Percentiles rank a stretch among this genome's conserved stretches.
Conservation (phyloP, 176 grass and related monocot genomes). For the Coix lacrymajobi region DNA sequence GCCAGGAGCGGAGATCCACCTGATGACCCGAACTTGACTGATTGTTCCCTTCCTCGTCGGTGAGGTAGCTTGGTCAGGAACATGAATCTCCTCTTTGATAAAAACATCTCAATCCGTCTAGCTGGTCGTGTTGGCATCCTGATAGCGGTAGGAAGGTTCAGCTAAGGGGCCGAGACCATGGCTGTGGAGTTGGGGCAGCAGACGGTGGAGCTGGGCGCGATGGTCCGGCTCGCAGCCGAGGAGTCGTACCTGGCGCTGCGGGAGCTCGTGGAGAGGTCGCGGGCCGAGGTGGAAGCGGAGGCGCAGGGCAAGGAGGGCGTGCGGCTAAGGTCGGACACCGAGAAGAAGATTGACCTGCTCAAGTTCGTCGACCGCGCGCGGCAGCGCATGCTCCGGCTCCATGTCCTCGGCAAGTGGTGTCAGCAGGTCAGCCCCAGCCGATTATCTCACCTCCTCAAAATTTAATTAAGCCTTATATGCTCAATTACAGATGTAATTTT, state of each 20-base stretch:
- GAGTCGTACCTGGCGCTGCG: constrained; percentile 90
- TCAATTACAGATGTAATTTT: background rate
- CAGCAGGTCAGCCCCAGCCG: constrained; percentile 51
- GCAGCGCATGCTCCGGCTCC: constrained; percentile 97
- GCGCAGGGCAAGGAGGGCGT: constrained; percentile 42
- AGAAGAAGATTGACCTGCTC: constrained; percentile 99
- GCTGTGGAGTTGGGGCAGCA: constrained; percentile 49
- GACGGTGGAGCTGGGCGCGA: constrained; percentile 76
- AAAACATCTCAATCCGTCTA: background rate
- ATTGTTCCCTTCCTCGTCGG: background rate
- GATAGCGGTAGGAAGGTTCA: background rate
- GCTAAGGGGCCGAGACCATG: constrained; percentile 17
- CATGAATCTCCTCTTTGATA: background rate
- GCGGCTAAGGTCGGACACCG: constrained; percentile 65
- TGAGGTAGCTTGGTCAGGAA: background rate
- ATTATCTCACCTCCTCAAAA: background rate
- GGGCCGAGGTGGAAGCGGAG: constrained; percentile 28
- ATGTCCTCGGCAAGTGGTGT: constrained; percentile 98
- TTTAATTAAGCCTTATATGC: background rate
- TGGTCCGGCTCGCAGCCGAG: constrained; percentile 73
- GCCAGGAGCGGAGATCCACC: background rate
- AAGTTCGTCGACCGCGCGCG: constrained; percentile 79
- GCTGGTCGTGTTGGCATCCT: background rate
- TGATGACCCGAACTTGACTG: background rate
- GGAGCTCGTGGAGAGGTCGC: constrained; percentile 82